Conservation (phyloP, 805 yeast species). For the Geotrichum ghanense region DNA sequence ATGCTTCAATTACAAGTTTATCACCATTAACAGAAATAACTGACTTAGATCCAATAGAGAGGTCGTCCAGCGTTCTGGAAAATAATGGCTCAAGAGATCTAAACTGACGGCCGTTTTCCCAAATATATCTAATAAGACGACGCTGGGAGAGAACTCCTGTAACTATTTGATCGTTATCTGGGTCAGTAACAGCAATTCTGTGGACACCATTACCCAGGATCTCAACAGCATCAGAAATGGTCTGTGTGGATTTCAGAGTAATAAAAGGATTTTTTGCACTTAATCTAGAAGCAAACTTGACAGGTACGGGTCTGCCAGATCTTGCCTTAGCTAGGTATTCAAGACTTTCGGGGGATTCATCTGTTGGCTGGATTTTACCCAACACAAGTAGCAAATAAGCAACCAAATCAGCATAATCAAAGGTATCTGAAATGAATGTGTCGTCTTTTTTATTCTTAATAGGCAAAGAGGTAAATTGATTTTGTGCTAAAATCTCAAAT, state of each 20-base stretch:
- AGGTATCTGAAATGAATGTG: constrained; percentile 65
- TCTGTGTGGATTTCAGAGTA: constrained; percentile 51
- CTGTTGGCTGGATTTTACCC: constrained; percentile 43
- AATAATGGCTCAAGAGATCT: constrained; percentile 68
- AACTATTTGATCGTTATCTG: constrained; percentile 37
- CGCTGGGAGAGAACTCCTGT: constrained; percentile 88
- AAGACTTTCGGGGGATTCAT: constrained; percentile 24
- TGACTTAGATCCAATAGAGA: constrained; percentile 59
- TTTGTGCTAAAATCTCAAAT: constrained; percentile 59
- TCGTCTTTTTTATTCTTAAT: constrained; percentile 34
- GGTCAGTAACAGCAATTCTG: constrained; percentile 69
- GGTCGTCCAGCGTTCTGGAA: constrained; percentile 54
- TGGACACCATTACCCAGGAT: constrained; percentile 93
- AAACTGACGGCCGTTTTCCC: constrained; percentile 89
- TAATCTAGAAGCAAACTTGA: constrained; percentile 71
- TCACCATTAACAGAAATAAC: constrained; percentile 83
- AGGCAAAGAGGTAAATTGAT: constrained; percentile 80
- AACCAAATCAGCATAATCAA: constrained; percentile 86
- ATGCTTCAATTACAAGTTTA: constrained; percentile 75
- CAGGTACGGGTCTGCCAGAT: constrained; percentile 83
- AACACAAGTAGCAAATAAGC: constrained; percentile 75
- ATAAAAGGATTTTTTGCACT: constrained; percentile 84
- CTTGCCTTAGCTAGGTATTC: constrained; percentile 52
- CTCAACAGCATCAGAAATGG: constrained; percentile 66
- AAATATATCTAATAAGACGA: constrained; percentile 67